Conservation (phyloP, 306 rosid genomes). For the Acacia acuminata region DNA sequence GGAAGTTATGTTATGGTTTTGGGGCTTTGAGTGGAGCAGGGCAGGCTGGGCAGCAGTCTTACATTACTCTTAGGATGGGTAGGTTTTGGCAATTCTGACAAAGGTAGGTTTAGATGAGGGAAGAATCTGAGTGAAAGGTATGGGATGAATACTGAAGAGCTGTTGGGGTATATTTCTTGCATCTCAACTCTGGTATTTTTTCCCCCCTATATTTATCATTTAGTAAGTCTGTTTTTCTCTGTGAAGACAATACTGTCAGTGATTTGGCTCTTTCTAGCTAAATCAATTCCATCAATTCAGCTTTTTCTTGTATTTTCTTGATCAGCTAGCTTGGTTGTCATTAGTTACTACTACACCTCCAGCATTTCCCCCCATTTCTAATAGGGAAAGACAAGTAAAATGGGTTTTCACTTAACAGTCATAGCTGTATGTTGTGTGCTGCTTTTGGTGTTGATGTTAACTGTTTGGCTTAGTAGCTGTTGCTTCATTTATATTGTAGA, state of each 20-base stretch:
- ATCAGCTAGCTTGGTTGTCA: background rate
- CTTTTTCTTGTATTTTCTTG: background rate
- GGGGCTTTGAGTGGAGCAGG: background rate
- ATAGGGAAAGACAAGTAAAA: conserved; percentile 13
- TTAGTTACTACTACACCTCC: background rate
- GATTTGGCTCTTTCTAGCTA: background rate
- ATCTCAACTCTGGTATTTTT: background rate
- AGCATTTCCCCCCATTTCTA: background rate
- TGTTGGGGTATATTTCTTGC: background rate
- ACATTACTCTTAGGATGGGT: background rate
- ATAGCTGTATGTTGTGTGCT: background rate
- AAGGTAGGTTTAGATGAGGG: background rate
- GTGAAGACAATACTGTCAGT: background rate
- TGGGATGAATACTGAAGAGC: background rate
- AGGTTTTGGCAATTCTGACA: background rate
- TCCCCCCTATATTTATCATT: background rate
- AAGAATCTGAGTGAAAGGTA: background rate
- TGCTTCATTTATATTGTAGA: conserved; percentile 2
- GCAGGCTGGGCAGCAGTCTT: background rate
- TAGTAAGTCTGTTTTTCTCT: background rate
- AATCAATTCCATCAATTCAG: background rate
- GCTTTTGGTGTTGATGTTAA: background rate
- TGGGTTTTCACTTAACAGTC: background rate
- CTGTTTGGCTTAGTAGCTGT: background rate
- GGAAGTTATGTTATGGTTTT: background rate